These are phyloP conservation scores for Kodamaea alishanica DNA, from an alignment of 1,139 yeast species.

Conservation along the genomic window DNA sequence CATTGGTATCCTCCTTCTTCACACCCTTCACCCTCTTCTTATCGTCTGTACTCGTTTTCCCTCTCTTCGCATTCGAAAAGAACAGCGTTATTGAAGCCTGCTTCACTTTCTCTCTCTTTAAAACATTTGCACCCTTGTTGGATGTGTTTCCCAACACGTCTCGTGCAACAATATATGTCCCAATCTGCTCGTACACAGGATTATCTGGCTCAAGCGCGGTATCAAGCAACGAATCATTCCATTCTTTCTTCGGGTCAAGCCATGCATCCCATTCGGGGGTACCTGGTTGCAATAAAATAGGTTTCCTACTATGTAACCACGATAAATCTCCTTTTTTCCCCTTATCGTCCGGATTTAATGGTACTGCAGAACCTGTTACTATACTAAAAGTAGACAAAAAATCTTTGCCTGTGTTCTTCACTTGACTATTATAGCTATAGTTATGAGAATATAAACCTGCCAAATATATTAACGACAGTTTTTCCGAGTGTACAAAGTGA, in stretches of 20 bases:
- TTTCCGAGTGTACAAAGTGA: slow-evolving; percentile 56
- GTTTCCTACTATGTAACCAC: slow-evolving; percentile 80
- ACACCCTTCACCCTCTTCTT: neutral
- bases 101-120: slow-evolving; percentile 16
- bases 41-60: neutral
- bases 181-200: slow-evolving; percentile 40
- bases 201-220: slow-evolving; percentile 37
- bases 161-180: slow-evolving; percentile 52
- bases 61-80: slow-evolving; percentile 15
- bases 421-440: slow-evolving; percentile 26
- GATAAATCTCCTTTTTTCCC: slow-evolving; percentile 41
- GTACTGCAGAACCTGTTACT: slow-evolving; percentile 66
- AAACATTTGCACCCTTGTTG: slow-evolving; percentile 12
- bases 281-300: slow-evolving; percentile 61
- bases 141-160: slow-evolving; percentile 59
- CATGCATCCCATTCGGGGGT: slow-evolving; percentile 56
- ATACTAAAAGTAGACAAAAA: slow-evolving; percentile 60
- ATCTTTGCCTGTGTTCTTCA: slow-evolving; percentile 16
- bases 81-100: slow-evolving; percentile 29
- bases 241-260: slow-evolving; percentile 49
- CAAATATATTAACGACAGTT: slow-evolving; percentile 52
- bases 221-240: slow-evolving; percentile 36
- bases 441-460: slow-evolving; percentile 69
- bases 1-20: neutral
- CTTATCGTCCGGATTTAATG: slow-evolving; percentile 8